A percentile compares a stretch with the other conserved stretches of the same genome.
Evolutionary conservation across 2,329 filamentous ascomycete genomes (phyloP).

Genomic region (Colletotrichum horii): DNA sequence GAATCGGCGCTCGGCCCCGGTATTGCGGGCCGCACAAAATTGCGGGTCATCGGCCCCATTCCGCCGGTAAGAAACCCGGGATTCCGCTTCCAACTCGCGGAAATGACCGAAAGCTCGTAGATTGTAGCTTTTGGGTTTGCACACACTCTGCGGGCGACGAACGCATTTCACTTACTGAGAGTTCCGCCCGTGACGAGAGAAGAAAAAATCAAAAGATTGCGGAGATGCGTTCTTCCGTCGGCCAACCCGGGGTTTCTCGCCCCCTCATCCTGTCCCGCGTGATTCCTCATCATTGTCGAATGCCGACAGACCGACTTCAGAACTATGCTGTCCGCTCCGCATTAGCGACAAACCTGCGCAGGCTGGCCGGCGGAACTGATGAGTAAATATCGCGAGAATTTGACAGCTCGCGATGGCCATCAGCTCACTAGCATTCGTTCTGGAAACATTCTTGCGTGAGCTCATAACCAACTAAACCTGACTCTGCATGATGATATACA

Average conservation of each 20-base stretch:
- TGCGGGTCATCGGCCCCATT: background rate
- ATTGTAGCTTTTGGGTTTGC: background rate
- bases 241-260: background rate
- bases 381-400: background rate
- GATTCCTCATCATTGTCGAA: background rate
- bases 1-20: background rate
- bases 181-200: background rate
- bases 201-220: background rate
- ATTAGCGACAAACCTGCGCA: background rate
- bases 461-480: background rate
- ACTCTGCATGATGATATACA: no score
- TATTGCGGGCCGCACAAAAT: background rate
- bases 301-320: background rate
- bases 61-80: background rate
- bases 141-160: background rate
- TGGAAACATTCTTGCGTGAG: background rate
- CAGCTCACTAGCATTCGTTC: background rate
- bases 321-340: background rate
- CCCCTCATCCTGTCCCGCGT: background rate
- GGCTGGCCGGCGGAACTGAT: background rate
- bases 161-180: background rate
- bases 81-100: background rate
- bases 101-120: background rate
- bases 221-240: background rate
- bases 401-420: background rate